Base-by-base conservation (phyloP, 257 asterid genomes). In the Nemophila menziesii region DNA sequence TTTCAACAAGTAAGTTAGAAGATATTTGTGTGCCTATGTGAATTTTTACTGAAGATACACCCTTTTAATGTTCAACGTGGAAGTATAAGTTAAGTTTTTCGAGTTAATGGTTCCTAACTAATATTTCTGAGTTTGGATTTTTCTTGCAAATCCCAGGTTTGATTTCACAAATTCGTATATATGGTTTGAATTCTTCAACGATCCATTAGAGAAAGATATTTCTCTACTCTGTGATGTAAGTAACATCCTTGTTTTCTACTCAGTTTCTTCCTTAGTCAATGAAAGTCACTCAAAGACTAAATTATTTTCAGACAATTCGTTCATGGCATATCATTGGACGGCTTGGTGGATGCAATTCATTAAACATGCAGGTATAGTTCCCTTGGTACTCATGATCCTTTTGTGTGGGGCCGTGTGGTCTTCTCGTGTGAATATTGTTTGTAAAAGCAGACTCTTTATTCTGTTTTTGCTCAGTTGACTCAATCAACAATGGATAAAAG, bases 311-410 rank as follows among this genome's bases (percentile, higher is more conserved):
- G 97, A 66, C 94, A 40, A 72, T 80, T 48, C 79, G 93, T 49
- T 62, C 98, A 5, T 89, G 96, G 96, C 93, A 89, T 65, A 84
- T 89, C 48, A 65, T 89, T 65, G 98, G 98, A 60, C 85, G 98
- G 18, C 87, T 89, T 43, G 96, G 96, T 46, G 98, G 96, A 48
- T 89, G 90, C 74, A 89, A 84, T 65, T 81, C 98, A 10, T 61
- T 89, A 93, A 84, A 89, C 63, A 78, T 89, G 98, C 98, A 84
- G 74, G 94, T 80, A 73, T 59, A 63, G 45, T 20, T 46, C 46
- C 19, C 8, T 44, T 34, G 34, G 20, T 13, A n/a, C 22, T 19
- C 21, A 15, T 34, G 14, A 17, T 17, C 14, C 24, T 41, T 13
- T 41, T 17, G 3, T 19, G 23, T 41, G n/a, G 26, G 18, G 20